Evolutionary conservation across 345 rosid genomes (phyloP).

Genomic region (Ceriops tagal): DNA sequence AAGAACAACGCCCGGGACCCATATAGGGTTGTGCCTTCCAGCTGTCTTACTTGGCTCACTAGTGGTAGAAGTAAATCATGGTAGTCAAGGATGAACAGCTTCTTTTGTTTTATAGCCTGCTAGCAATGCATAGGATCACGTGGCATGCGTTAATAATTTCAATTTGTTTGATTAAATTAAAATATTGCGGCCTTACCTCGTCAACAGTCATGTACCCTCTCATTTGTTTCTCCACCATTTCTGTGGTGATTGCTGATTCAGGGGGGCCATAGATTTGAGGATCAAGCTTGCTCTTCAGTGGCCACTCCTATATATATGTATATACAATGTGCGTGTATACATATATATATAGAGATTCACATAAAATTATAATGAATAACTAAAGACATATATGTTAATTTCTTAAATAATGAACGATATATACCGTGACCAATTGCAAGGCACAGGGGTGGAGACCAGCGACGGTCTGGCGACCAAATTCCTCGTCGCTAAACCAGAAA

Average conservation of each 20-base stretch:
- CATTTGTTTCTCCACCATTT: conserved; percentile 50
- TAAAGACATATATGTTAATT: no score
- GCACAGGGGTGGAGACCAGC: conserved; percentile 68
- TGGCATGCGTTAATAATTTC: background rate
- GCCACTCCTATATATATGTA: conserved; percentile 61
- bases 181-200: conserved; percentile 36
- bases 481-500: conserved; percentile 76
- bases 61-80: conserved; percentile 59
- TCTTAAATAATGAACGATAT: no score
- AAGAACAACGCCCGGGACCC: conserved; percentile 68
- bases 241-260: conserved; percentile 60
- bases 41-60: conserved; percentile 55
- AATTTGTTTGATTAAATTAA: no score
- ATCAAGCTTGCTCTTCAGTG: conserved; percentile 68
- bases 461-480: conserved; percentile 71
- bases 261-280: conserved; percentile 56
- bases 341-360: no score
- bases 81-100: conserved; percentile 51
- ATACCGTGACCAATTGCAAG: conserved; percentile 54
- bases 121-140: background rate
- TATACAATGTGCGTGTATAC: background rate
- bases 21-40: conserved; percentile 43
- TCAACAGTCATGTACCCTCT: conserved; percentile 50
- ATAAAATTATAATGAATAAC: no score
- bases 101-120: conserved; percentile 35